Base-by-base conservation (phyloP, 495 filamentous ascomycete species). In the Parathielavia appendiculata region DNA sequence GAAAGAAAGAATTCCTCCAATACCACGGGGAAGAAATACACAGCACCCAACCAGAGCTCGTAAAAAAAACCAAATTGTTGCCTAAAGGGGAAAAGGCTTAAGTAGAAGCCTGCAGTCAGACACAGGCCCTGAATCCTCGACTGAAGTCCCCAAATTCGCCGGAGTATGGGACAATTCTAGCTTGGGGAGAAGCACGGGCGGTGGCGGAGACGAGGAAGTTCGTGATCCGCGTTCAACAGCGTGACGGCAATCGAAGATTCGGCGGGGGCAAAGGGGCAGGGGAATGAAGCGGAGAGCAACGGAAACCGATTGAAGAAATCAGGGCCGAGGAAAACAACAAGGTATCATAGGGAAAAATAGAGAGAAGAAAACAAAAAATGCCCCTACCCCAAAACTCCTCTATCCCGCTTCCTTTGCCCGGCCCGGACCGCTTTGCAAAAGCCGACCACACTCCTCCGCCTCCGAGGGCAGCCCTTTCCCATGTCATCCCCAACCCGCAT, bases 371-470 rank as follows among this genome's bases (percentile, higher is more conserved):
- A 51, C 43, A 50, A 26, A 60, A 56, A 39, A 56, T 43, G 51
- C 43, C 60, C 59, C 49, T 30, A 30, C 57, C 59, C 45, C 52
- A 45, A 57, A 46, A 73, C 63, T 68, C 71, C 69, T 71, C 67
- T 69, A 73, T 65, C 43, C 62, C 50, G 19, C 39, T 20, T 47
- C 19, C 17, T 32, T 6, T 56, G 41, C 53, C 41, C 40, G n/a
- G 40, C 49, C 54, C 12, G 32, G 35, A 57, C 54, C 14, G 52
- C 26, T 4, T 35, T 47, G 45, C 11, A 47, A 34, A 52, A 34
- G 36, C 23, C 39, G 38, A 57, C 35, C 20, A 48, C 44, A 34
- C 11, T 38, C 35, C 46, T 26, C 14, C 30, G 17, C 46, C 26
- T n/a, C 30, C 30, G 20, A 47, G 23, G n/a, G 45, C 45, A 47